These are phyloP conservation scores for Crithidia acanthocephali DNA, from an alignment of 208 protist genomes.

Conservation along the genomic window DNA sequence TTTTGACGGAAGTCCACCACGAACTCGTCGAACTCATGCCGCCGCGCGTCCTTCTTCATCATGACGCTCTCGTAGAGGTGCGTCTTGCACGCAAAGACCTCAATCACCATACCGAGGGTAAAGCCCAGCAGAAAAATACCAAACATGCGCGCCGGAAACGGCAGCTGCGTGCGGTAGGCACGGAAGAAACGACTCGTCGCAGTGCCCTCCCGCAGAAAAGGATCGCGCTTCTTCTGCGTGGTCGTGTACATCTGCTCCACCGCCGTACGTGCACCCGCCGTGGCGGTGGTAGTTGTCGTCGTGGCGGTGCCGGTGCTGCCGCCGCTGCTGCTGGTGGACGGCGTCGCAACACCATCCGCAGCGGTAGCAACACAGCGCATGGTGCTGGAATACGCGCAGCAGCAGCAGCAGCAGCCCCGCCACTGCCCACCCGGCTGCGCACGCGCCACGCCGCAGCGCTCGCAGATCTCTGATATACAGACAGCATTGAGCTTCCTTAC, in stretches of 20 bases:
- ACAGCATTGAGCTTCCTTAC: too few relatives aligned
- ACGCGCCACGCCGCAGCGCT: too few relatives aligned
- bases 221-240: slow-evolving; percentile 28
- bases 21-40: slow-evolving; percentile 86
- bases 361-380: too few relatives aligned
- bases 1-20: slow-evolving; percentile 76
- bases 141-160: slow-evolving; percentile 59
- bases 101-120: slow-evolving; percentile 56
- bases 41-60: slow-evolving; percentile 76
- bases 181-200: slow-evolving; percentile 48
- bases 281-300: too few relatives aligned
- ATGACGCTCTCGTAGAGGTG: slow-evolving; percentile 83
- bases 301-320: background rate
- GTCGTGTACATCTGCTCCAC: slow-evolving; percentile 12
- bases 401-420: too few relatives aligned
- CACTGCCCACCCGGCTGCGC: too few relatives aligned
- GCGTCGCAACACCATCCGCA: too few relatives aligned
- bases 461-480: too few relatives aligned
- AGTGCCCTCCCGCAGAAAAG: slow-evolving; percentile 65
- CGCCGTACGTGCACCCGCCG: background rate
- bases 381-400: too few relatives aligned
- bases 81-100: slow-evolving; percentile 83
- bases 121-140: slow-evolving; percentile 71
- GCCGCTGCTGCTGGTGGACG: background rate
- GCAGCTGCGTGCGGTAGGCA: slow-evolving; percentile 50